A percentile compares a stretch with the other conserved stretches of the same genome.
These are phyloP conservation scores for Psophocarpus tetragonolobus DNA, from an alignment of 306 rosid species.

Conservation along the genomic window DNA sequence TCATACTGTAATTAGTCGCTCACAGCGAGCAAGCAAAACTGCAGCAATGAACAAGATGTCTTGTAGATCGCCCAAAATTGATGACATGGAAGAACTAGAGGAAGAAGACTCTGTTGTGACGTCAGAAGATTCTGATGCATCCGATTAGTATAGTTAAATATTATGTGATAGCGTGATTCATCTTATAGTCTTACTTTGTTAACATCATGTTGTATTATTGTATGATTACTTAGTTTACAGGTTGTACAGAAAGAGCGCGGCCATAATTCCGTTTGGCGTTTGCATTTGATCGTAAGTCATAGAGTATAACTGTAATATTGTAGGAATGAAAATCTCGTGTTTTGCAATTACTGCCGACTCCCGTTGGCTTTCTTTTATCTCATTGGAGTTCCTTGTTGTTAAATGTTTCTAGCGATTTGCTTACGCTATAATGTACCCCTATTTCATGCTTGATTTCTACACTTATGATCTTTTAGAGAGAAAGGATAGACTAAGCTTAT, in stretches of 20 bases:
- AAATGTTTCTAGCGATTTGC: background rate
- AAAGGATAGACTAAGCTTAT: background rate
- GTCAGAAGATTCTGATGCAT: constrained; percentile 62
- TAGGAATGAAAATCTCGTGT: constrained; percentile 17
- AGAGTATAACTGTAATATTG: constrained; percentile 6
- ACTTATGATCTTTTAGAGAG: background rate
- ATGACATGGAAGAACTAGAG: constrained; percentile 49
- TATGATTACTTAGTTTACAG: constrained; percentile 35
- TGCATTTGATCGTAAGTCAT: constrained; percentile 10
- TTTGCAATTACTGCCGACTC: background rate
- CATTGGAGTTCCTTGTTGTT: background rate
- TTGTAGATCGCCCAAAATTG: constrained; percentile 37
- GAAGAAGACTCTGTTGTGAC: constrained; percentile 60
- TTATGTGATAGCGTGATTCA: constrained; percentile 2
- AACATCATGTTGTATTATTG: constrained; percentile 33
- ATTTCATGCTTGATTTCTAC: background rate
- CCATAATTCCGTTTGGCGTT: constrained; percentile 19
- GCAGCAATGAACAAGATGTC: constrained; percentile 75
- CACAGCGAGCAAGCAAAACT: constrained; percentile 92
- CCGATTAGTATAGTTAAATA: constrained; percentile 27
- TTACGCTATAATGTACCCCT: background rate
- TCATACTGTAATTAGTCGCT: constrained; percentile 48
- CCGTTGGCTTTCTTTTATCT: background rate
- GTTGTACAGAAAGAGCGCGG: constrained; percentile 35
- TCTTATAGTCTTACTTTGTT: background rate